phyloP scores from a whole-genome alignment of 208 protist genomes.

The Leishmania arabica region DNA sequence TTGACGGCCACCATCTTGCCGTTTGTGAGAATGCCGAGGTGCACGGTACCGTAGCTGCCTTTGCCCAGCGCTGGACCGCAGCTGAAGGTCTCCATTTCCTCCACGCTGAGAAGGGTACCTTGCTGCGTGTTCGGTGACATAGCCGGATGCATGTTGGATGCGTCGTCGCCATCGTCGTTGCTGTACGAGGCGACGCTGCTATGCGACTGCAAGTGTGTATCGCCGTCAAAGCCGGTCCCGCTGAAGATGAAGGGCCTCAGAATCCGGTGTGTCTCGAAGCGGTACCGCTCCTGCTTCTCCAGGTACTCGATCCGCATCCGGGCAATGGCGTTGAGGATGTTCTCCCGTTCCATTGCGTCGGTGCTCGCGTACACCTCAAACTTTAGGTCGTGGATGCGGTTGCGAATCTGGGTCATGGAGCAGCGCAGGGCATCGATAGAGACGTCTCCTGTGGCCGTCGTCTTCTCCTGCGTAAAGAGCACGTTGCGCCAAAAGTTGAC shows the following conservation, averaged over 20 bases:
- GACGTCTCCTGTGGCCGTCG: slow-evolving; percentile 47
- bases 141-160: slow-evolving; percentile 18
- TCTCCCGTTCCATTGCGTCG: slow-evolving; percentile 52
- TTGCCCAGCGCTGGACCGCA: slow-evolving; percentile 74
- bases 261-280: slow-evolving; percentile 52
- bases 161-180: slow-evolving; percentile 22
- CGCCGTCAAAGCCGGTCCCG: slow-evolving; percentile 10
- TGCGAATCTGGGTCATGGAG: slow-evolving; percentile 63
- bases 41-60: slow-evolving; percentile 70
- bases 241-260: slow-evolving; percentile 49
- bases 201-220: slow-evolving; percentile 16
- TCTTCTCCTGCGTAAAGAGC: slow-evolving; percentile 39
- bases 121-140: slow-evolving; percentile 32
- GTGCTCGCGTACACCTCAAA: slow-evolving; percentile 52
- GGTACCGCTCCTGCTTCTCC: slow-evolving; percentile 75
- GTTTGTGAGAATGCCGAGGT: slow-evolving; percentile 61
- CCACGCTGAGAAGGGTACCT: slow-evolving; percentile 47
- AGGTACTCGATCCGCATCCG: slow-evolving; percentile 74
- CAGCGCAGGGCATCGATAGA: slow-evolving; percentile 60
- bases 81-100: slow-evolving; percentile 82
- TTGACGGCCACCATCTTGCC: slow-evolving; percentile 69
- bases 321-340: slow-evolving; percentile 65
- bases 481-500: slow-evolving; percentile 64
- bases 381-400: slow-evolving; percentile 64
- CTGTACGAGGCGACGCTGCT: slow-evolving; percentile 11